Base-by-base conservation (phyloP, 345 rosid species). In the Hypericum androsaemum region DNA sequence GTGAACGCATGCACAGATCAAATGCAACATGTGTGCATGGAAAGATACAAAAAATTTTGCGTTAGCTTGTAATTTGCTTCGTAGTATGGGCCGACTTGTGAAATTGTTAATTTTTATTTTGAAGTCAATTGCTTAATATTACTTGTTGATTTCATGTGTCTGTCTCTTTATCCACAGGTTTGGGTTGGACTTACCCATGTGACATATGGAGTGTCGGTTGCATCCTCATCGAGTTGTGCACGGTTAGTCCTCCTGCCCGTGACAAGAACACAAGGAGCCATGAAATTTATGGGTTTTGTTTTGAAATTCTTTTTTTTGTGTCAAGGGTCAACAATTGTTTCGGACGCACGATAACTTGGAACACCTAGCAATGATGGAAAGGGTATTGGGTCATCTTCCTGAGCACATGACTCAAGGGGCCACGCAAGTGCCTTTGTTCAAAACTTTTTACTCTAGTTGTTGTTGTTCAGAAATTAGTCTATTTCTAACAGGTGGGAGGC, bases 341-440 rank as follows among this genome's bases (percentile, higher is more conserved):
- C 68, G 44, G 56, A 64, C 61, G 28, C 68, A 57, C 8, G 68
- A 64, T 41, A 64, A 64, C 53, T 57, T 64, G 57, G 62, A 64
- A 52, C 68, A 64, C 42, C 35, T 64, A 48, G 68, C 68, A 42
- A 64, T 64, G 68, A 64, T 64, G 68, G 68, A 64, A 57, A 64
- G 62, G 62, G 68, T 64, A 7, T 52, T 64, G 52, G 68, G 68
- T 11, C 62, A 62, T 50, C 61, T 64, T 7, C 68, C 68, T 35
- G 73, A 74, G 61, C 80, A 78, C 42, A 78, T 81, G 88, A 68
- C 69, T 65, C 71, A 53, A 37, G 72, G 47, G 67, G 84, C 82
- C 16, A 22, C 74, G 88, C 78, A 63, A 67, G 56, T 60, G 56
- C 10, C 36, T 50, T 71, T 56, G 35, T 50, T 41, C 52, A 78